phyloP scores from a whole-genome alignment of 768 basidiomycete species.

The Boletus insuetus region DNA sequence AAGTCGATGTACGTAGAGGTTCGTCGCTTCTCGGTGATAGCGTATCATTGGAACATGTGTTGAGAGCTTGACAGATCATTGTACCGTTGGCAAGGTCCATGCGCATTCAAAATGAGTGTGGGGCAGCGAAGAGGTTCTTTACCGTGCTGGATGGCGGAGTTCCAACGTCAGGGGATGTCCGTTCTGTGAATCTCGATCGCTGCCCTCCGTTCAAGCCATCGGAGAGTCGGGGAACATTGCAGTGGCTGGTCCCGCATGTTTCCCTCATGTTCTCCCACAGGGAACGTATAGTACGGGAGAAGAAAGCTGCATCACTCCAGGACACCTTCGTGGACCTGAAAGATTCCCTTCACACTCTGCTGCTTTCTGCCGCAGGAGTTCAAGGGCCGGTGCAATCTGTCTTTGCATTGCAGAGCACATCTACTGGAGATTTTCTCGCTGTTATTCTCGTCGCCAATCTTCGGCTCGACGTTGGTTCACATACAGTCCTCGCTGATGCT shows the following conservation, averaged over 20 bases:
- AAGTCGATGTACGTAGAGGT: slow-evolving; percentile 51
- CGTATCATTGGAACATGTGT: neutral
- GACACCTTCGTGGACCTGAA: slow-evolving; percentile 35
- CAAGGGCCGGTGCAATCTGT: slow-evolving; percentile 15
- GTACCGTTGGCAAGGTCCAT: slow-evolving; percentile 16
- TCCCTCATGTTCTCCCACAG: slow-evolving; percentile 32
- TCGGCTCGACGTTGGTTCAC: slow-evolving; percentile 45
- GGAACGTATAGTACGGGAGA: slow-evolving; percentile 21
- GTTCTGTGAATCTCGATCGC: slow-evolving; percentile 36
- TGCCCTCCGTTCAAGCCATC: slow-evolving; percentile 32
- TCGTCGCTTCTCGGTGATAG: neutral
- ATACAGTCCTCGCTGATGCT: slow-evolving; percentile 51
- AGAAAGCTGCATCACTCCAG: neutral
- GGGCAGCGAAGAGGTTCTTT: slow-evolving; percentile 28
- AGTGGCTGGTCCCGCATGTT: slow-evolving; percentile 36
- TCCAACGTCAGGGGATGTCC: slow-evolving; percentile 36
- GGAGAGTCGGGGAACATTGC: neutral
- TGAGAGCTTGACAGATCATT: slow-evolving; percentile 17
- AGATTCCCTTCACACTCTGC: slow-evolving; percentile 28
- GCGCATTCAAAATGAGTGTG: slow-evolving; percentile 15
- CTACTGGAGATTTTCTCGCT: slow-evolving; percentile 28
- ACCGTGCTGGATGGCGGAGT: slow-evolving; percentile 14
- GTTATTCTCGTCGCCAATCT: slow-evolving; percentile 47
- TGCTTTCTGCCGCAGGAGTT: slow-evolving; percentile 27
- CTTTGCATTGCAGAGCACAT: slow-evolving; percentile 18